Percentiles rank a stretch among this genome's conserved stretches.
Conservation (phyloP, 208 protist genomes). For the Balamuthia mandrillaris region DNA sequence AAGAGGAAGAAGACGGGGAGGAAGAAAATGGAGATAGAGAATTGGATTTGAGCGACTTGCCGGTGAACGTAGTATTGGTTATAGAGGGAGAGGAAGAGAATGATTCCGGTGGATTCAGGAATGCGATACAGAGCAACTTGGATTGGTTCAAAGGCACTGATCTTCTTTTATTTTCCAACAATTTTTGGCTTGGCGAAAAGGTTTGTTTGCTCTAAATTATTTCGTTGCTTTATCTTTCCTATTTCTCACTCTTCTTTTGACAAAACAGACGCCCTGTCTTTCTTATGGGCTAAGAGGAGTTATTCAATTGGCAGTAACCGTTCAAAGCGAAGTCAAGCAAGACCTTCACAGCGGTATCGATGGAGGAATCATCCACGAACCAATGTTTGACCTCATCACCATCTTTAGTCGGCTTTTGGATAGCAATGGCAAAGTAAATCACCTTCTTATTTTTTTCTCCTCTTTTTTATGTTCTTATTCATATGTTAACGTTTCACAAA, state of each 20-base stretch:
- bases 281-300: slow-evolving; percentile 36
- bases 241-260: too few species aligned
- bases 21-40: too few species aligned
- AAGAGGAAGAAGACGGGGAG: too few species aligned
- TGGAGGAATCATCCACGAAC: slow-evolving; percentile 46
- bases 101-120: background rate
- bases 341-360: slow-evolving; percentile 29
- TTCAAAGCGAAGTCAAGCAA: too few species aligned
- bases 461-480: too few species aligned
- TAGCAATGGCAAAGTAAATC: background rate
- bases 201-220: background rate
- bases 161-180: slow-evolving; percentile 5
- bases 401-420: slow-evolving; percentile 39
- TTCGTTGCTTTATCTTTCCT: too few species aligned
- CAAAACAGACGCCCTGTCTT: background rate
- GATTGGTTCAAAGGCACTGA: background rate
- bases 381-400: slow-evolving; percentile 44
- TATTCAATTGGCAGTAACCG: background rate
- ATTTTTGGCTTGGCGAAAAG: slow-evolving; percentile 36
- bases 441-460: too few species aligned
- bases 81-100: slow-evolving; percentile 40
- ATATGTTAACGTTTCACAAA: too few species aligned
- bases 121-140: slow-evolving; percentile 3
- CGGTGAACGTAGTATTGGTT: slow-evolving; percentile 39
- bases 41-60: too few species aligned